phyloP scores from a whole-genome alignment of 305 asterid species.

The Striga hermonthica region DNA sequence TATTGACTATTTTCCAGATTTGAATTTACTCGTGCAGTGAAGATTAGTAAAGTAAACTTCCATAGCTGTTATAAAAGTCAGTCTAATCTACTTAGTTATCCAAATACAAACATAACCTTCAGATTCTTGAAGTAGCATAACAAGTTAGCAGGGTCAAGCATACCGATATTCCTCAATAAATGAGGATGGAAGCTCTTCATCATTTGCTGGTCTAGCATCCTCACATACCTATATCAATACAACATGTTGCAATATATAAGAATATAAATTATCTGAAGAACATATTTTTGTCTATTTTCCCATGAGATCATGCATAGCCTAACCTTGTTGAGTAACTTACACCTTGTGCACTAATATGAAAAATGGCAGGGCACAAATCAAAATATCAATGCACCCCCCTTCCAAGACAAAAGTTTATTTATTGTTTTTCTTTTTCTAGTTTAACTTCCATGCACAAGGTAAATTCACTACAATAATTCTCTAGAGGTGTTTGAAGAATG shows the following conservation, averaged over 20 bases:
- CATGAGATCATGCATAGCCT: conserved; percentile 6
- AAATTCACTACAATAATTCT: background rate
- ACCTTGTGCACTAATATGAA: background rate
- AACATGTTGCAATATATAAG: conserved; percentile 22
- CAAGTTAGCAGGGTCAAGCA: conserved; percentile 25
- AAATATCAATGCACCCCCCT: no score
- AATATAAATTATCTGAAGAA: conserved; percentile 1
- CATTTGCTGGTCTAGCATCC: conserved; percentile 72
- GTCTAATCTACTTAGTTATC: conserved; percentile 21
- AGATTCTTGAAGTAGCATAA: conserved; percentile 24
- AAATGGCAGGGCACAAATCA: background rate
- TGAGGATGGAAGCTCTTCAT: conserved; percentile 89
- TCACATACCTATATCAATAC: conserved; percentile 59
- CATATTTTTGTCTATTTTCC: conserved; percentile 14
- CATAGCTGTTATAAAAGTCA: conserved; percentile 8
- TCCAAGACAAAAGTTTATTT: no score
- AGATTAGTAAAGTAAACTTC: conserved; percentile 14
- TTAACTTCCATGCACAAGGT: background rate
- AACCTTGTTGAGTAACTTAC: conserved; percentile 14
- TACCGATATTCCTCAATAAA: conserved; percentile 91
- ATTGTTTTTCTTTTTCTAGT: no score
- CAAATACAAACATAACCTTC: conserved; percentile 5
- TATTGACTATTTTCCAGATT: conserved; percentile 6
- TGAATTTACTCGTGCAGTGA: conserved; percentile 8
- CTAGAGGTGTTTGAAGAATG: background rate